Evolutionary conservation across 139 green algal genomes (phyloP), one percentile per base, ranked within the genome.

Genomic region (Chlamydomonas eustigma): DNA sequence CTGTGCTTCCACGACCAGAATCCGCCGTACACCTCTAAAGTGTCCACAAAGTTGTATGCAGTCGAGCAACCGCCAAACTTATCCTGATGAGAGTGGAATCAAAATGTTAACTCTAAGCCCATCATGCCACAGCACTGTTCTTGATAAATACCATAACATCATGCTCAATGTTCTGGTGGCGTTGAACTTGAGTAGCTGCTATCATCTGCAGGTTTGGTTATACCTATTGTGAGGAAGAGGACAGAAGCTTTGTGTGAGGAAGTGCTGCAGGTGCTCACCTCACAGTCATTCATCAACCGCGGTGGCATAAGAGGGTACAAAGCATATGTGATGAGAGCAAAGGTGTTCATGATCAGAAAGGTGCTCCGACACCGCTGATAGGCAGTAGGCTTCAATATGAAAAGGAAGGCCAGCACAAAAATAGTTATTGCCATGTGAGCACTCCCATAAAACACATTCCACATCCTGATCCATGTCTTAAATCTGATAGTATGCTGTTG

Each of bases 321-420:
- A 3, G 51, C 67, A 36, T 80, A 83, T 24, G 65, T 73, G 31
- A 58, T 69, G 38, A 83, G 37, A 4, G 78, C 78, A 28, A 83
- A 12, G n/a, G 75, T 51, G 73, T 83, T 83, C 78, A 83, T 83
- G 38, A 80, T 5, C 31, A 77, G 74, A 67, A 83, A 79, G 36
- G 72, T 24, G 3, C 73, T 79, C 18, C 72, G 37, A 34, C 51
- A 76, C 1, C 51, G 44, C 68, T 83, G 78, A 58, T 83, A 83
- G 37, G 74, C 74, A 22, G 2, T 39, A 0, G 78, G 78, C 73
- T 76, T 73, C 50, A 83, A 64, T 37, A 64, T 37, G 39, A 80
- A 83, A 2, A 83, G 51, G 39, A 73, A 79, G 32, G 31, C 33
- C 1, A 83, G 74, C 37, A 76, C 74, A 38, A 79, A 79, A 3